Conservation (phyloP, 2,329 filamentous ascomycete genomes). For the Pyricularia grisea region DNA sequence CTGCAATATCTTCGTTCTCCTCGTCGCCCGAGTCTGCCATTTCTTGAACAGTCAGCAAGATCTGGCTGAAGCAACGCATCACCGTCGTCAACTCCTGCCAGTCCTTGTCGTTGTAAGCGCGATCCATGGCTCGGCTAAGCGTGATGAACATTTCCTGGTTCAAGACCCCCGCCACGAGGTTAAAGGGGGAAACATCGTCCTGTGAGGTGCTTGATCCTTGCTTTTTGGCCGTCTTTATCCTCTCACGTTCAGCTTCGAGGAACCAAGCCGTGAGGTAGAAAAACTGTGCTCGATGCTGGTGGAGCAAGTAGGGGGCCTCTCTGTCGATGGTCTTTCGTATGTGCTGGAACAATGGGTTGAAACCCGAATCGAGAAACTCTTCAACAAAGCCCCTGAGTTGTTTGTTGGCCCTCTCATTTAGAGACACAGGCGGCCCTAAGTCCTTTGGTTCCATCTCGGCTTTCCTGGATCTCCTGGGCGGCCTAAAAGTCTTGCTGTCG, state of each 20-base stretch:
- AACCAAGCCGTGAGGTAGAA: slow-evolving; percentile 95
- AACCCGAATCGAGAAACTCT: slow-evolving; percentile 89
- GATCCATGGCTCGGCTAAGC: slow-evolving; percentile 73
- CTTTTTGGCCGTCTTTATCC: slow-evolving; percentile 53
- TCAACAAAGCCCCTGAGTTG: slow-evolving; percentile 77
- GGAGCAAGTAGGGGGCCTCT: slow-evolving; percentile 72
- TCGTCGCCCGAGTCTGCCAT: slow-evolving; percentile 79
- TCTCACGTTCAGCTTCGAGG: slow-evolving; percentile 69
- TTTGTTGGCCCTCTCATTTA: slow-evolving; percentile 65
- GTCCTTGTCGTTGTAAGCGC: slow-evolving; percentile 68
- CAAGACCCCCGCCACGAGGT: slow-evolving; percentile 77
- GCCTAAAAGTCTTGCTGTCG: slow-evolving; percentile 80
- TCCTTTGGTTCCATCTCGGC: slow-evolving; percentile 60
- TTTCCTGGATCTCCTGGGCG: slow-evolving; percentile 55
- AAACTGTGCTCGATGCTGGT: slow-evolving; percentile 73
- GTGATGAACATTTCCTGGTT: slow-evolving; percentile 94
- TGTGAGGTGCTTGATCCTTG: slow-evolving; percentile 14
- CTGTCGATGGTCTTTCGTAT: slow-evolving; percentile 84
- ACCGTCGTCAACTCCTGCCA: slow-evolving; percentile 82
- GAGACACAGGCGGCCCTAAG: slow-evolving; percentile 61
- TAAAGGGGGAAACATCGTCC: slow-evolving; percentile 65
- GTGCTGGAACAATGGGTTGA: slow-evolving; percentile 83
- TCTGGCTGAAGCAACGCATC: slow-evolving; percentile 92
- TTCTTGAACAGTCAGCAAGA: slow-evolving; percentile 82
- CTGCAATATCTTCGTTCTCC: slow-evolving; percentile 95